A percentile compares a stretch with the other conserved stretches of the same genome.
Conservation (phyloP, 768 basidiomycete genomes). For the Pleurotus eryngii region DNA sequence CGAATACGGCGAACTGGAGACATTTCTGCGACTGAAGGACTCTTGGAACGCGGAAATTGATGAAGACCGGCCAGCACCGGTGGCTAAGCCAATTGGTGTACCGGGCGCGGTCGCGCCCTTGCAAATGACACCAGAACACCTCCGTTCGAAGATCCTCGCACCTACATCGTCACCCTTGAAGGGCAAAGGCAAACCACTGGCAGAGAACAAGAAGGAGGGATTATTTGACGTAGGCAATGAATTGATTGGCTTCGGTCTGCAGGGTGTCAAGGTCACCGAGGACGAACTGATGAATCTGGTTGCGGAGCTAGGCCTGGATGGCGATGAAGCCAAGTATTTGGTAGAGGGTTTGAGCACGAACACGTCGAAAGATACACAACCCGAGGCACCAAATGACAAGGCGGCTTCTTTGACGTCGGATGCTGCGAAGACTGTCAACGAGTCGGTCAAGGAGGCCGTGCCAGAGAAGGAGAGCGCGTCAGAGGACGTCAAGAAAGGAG, state of each 20-base stretch:
- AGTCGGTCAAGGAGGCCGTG: neutral
- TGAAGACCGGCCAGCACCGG: constrained; percentile 54
- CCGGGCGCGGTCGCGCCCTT: constrained; percentile 73
- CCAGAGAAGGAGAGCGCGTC: neutral
- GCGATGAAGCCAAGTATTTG: constrained; percentile 73
- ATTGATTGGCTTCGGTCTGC: constrained; percentile 66
- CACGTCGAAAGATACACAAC: constrained; percentile 13
- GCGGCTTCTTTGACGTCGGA: too few relatives aligned
- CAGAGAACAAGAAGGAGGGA: constrained; percentile 54
- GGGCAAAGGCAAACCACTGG: constrained; percentile 28
- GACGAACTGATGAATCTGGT: constrained; percentile 72
- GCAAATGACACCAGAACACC: constrained; percentile 77
- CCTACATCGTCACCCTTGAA: constrained; percentile 41
- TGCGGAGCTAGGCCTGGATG: constrained; percentile 71
- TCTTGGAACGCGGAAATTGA: constrained; percentile 58
- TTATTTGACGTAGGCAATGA: constrained; percentile 66
- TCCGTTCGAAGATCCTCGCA: constrained; percentile 56
- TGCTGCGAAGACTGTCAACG: too few relatives aligned
- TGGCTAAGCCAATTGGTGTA: constrained; percentile 67
- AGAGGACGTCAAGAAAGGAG: constrained; percentile 11
- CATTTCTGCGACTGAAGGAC: constrained; percentile 72
- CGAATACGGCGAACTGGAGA: constrained; percentile 69
- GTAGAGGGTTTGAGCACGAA: constrained; percentile 55
- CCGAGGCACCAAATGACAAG: constrained; percentile 3
- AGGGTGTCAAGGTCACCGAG: constrained; percentile 74